Evolutionary conservation across 768 basidiomycete genomes (phyloP), one percentile per base, ranked within the genome.

Genomic region (Xerocomus brunneocitrinus): DNA sequence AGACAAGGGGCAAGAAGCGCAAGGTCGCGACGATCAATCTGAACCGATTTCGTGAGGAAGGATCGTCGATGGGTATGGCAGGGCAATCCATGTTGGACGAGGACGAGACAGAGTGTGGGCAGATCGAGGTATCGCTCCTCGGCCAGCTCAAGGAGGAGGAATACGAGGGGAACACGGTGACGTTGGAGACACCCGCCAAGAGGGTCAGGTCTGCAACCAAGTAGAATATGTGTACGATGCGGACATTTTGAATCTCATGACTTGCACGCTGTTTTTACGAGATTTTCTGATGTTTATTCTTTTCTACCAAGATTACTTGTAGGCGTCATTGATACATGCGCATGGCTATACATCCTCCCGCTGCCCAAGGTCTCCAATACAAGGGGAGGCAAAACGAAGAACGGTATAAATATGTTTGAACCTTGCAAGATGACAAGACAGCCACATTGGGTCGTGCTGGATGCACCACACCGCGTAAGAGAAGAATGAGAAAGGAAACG

Each of bases 31-130:
- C 55, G 48, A 52, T 62, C 34, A 52, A 64, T 44, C 40, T 60
- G 2, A 24, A n/a, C 3, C 56, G 49, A 12, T 7, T 32, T 16
- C 55, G 49, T 4, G 67, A 61, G 9, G 56, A 61, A 24, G 55
- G 57, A 0, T 31, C 54, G 44, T 65, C 59, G 49, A 54, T 54
- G 60, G 14, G 64, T 3, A 16, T 45, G 55, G 58, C 56, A 51
- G 53, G 55, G 34, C 54, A 59, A 46, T 31, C 64, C 2, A 53
- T 70, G 56, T 56, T 75, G 49, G 76, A 75, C 47, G 75, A 72
- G 47, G 78, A 79, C 50, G 71, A 73, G 53, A 69, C 72, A 42
- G 70, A 64, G 40, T 57, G 59, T 22, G 55, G 54, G 49, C 38
- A 46, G 0, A 56, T 56, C 13, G 60, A 56, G 46, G 28, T 53